These are phyloP conservation scores for Salix caprea DNA, from an alignment of 345 rosid genomes.

Conservation along the genomic window DNA sequence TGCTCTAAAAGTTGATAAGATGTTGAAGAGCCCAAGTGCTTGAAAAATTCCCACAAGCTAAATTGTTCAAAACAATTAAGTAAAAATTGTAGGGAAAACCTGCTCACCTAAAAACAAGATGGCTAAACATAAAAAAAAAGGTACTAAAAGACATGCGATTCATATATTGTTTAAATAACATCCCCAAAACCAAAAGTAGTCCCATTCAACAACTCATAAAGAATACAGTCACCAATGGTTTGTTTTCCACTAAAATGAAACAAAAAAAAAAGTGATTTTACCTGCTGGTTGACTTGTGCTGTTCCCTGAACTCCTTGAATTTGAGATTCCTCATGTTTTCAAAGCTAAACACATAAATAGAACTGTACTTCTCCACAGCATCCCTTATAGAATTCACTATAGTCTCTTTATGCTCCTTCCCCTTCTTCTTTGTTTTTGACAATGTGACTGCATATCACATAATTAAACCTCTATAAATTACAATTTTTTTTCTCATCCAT, in stretches of 20 bases:
- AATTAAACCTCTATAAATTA: neutral
- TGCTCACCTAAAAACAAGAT: too few relatives aligned
- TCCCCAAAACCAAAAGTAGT: neutral
- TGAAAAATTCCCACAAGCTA: neutral
- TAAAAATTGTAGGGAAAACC: neutral
- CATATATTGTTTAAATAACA: neutral
- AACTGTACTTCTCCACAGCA: slow-evolving; percentile 54
- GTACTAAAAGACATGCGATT: neutral
- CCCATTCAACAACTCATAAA: neutral
- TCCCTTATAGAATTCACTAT: slow-evolving; percentile 64
- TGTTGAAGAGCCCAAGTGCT: neutral
- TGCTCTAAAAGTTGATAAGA: neutral
- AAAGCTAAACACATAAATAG: slow-evolving; percentile 74
- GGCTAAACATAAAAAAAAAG: too few relatives aligned
- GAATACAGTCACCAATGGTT: neutral
- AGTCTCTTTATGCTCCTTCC: slow-evolving; percentile 76
- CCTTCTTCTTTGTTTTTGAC: slow-evolving; percentile 96
- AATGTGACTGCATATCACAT: slow-evolving; percentile 56
- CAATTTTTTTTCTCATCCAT: neutral
- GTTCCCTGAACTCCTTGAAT: slow-evolving; percentile 88
- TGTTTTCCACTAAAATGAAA: neutral
- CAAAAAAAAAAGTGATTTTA: neutral
- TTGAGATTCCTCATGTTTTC: slow-evolving; percentile 96
- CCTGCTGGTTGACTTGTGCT: slow-evolving; percentile 78
- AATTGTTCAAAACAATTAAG: neutral